Evolutionary conservation across 345 rosid genomes (phyloP).

Genomic region (Hibiscus mutabilis): DNA sequence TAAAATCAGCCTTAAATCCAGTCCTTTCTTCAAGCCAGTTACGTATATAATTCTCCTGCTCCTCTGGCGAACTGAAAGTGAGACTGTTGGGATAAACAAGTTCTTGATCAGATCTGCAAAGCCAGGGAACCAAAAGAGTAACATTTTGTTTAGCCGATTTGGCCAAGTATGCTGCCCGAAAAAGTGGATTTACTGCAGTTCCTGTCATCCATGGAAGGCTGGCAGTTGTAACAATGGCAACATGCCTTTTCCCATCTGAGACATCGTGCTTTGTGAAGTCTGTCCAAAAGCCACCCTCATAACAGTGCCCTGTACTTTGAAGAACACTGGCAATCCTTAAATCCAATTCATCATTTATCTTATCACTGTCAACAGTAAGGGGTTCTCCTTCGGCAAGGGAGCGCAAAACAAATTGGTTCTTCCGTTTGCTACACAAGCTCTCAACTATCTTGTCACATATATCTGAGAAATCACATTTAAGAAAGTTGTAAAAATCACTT

Average conservation of each 20-base stretch:
- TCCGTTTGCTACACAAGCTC: conserved; percentile 72
- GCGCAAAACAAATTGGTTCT: conserved; percentile 53
- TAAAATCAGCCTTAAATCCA: conserved; percentile 87
- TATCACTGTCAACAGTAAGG: conserved; percentile 42
- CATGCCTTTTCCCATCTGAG: conserved; percentile 67
- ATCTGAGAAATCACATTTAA: conserved; percentile 43
- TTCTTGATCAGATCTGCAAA: conserved; percentile 89
- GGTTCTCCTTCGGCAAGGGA: conserved; percentile 56
- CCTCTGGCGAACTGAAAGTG: conserved; percentile 89
- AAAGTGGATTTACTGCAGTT: conserved; percentile 94
- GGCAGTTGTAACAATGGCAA: conserved; percentile 53
- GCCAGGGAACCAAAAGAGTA: conserved; percentile 97
- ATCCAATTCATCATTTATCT: conserved; percentile 48
- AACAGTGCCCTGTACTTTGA: conserved; percentile 88
- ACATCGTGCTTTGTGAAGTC: conserved; percentile 48
- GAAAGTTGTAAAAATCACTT: conserved; percentile 2
- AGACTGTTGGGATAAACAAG: conserved; percentile 79
- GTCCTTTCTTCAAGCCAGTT: conserved; percentile 91
- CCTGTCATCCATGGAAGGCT: conserved; percentile 99
- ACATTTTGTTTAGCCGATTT: conserved; percentile 80
- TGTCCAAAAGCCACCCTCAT: conserved; percentile 87
- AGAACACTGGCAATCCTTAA: conserved; percentile 87
- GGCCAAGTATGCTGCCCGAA: conserved; percentile 87
- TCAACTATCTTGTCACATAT: conserved; percentile 82
- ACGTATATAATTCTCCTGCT: conserved; percentile 87